These are phyloP conservation scores for Blumeriella jaapii DNA, from an alignment of 2,329 filamentous ascomycete species.

Conservation along the genomic window DNA sequence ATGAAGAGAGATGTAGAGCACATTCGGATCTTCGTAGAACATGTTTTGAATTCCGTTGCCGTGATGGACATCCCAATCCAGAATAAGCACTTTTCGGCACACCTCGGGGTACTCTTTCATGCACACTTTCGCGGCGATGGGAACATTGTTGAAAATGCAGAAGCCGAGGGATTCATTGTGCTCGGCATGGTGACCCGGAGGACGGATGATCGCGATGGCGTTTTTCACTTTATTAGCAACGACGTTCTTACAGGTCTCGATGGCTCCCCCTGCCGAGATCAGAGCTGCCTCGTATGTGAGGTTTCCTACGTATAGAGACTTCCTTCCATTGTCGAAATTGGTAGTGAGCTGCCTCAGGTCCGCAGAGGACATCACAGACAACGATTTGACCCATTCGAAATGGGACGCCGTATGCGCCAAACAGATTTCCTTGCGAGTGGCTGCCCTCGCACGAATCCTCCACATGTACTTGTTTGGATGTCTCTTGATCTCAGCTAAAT, in stretches of 20 bases:
- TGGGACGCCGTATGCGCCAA: conserved; percentile 69
- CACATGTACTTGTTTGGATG: conserved; percentile 53
- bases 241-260: conserved; percentile 91
- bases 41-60: conserved; percentile 95
- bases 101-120: conserved; percentile 67
- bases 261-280: conserved; percentile 82
- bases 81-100: conserved; percentile 81
- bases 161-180: conserved; percentile 80
- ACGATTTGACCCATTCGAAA: conserved; percentile 60
- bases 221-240: conserved; percentile 78
- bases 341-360: conserved; percentile 59
- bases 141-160: conserved; percentile 96
- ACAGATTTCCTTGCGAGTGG: conserved; percentile 68
- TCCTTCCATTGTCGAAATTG: conserved; percentile 49
- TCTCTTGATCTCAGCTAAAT: conserved; percentile 39
- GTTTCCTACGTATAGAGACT: conserved; percentile 73
- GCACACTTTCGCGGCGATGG: conserved; percentile 80
- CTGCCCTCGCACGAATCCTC: conserved; percentile 68
- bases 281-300: conserved; percentile 72
- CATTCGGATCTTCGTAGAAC: conserved; percentile 88
- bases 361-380: conserved; percentile 42
- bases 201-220: conserved; percentile 87
- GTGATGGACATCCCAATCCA: conserved; percentile 79
- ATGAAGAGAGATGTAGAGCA: conserved; percentile 91
- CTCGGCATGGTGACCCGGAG: conserved; percentile 92